phyloP scores from a whole-genome alignment of 257 asterid species.

The Handroanthus guayacan region DNA sequence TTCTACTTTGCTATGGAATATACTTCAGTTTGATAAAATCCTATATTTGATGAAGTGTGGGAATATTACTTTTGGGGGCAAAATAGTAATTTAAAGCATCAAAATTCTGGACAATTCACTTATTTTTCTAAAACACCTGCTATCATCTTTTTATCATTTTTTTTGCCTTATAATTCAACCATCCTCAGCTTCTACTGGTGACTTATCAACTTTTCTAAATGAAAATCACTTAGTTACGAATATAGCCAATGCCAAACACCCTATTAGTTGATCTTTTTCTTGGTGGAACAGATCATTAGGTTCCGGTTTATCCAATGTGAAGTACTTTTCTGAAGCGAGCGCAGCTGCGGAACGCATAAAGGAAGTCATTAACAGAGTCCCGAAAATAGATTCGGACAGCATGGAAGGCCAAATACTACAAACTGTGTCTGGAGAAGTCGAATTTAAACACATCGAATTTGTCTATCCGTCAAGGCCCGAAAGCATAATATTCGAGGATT shows the following conservation, averaged over 20 bases:
- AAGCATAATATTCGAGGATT: slow-evolving; percentile 66
- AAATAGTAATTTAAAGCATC: no score
- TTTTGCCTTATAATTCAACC: no score
- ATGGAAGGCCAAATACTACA: slow-evolving; percentile 63
- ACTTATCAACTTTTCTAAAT: no score
- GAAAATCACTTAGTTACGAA: no score
- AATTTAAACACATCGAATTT: slow-evolving; percentile 63
- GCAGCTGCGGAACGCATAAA: slow-evolving; percentile 77
- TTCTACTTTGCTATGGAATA: no score
- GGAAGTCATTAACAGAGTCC: slow-evolving; percentile 72
- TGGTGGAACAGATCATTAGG: slow-evolving; percentile 72
- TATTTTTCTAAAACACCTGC: no score
- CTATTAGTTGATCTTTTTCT: background rate
- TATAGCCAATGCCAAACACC: background rate
- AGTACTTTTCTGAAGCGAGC: slow-evolving; percentile 80
- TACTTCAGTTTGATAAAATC: no score
- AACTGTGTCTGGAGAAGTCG: slow-evolving; percentile 72
- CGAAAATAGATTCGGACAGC: slow-evolving; percentile 77
- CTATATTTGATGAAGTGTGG: no score
- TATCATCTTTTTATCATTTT: no score
- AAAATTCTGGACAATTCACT: no score
- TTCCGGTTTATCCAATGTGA: slow-evolving; percentile 75
- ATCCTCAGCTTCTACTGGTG: no score
- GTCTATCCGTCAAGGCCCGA: slow-evolving; percentile 87
- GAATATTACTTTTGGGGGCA: no score